Percentiles rank a stretch among this genome's conserved stretches.
These are phyloP conservation scores for Pseudocercospora macadamiae DNA, from an alignment of 2,329 filamentous ascomycete species.

Conservation along the genomic window DNA sequence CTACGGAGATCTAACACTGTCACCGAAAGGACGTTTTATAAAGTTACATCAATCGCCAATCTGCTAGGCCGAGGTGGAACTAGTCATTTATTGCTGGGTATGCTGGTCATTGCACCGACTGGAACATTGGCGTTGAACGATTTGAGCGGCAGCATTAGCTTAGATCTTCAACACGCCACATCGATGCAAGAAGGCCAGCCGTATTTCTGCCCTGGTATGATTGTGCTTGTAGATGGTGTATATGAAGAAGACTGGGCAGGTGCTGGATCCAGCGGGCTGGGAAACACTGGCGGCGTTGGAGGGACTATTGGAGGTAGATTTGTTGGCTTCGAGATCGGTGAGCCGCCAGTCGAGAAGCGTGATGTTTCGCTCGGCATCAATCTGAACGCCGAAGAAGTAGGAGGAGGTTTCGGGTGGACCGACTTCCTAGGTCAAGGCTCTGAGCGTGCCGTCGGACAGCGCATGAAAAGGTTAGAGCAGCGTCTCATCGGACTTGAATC, in stretches of 20 bases:
- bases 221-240: constrained; percentile 91
- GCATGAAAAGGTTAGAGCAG: constrained; percentile 80
- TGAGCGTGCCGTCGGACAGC: constrained; percentile 77
- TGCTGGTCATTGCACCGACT: constrained; percentile 78
- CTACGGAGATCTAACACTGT: constrained; percentile 45
- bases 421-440: constrained; percentile 93
- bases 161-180: constrained; percentile 80
- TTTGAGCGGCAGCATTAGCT: constrained; percentile 79
- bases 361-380: constrained; percentile 73
- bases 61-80: constrained; percentile 77
- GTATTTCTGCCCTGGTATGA: constrained; percentile 95
- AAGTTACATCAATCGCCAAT: constrained; percentile 82
- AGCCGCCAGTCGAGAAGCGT: constrained; percentile 86
- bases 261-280: constrained; percentile 59
- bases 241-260: constrained; percentile 90
- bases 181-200: constrained; percentile 77
- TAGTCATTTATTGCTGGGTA: constrained; percentile 82
- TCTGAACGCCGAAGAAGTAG: constrained; percentile 57
- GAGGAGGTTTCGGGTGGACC: constrained; percentile 92
- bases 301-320: constrained; percentile 92
- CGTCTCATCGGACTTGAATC: constrained; percentile 57
- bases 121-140: constrained; percentile 84
- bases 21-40: constrained; percentile 71
- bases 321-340: constrained; percentile 85
- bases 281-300: constrained; percentile 79